Evolutionary conservation across 176 grass and related monocot species (phyloP).

Genomic region (Oryza longistaminata): DNA sequence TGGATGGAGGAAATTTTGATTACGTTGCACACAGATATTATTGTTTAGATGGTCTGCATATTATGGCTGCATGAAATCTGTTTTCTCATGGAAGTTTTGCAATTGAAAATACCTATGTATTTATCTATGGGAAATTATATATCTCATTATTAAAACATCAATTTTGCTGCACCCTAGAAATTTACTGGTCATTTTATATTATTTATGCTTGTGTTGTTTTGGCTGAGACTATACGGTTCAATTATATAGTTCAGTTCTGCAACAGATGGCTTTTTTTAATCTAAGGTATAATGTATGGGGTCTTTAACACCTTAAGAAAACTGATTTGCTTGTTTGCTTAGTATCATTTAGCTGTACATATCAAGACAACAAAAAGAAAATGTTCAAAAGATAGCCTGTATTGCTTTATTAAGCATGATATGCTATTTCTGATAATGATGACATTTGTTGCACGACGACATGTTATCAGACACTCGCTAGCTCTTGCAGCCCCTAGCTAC

Average conservation of each 20-base stretch:
- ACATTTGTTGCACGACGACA: not conserved
- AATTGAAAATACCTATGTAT: not conserved
- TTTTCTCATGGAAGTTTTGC: not conserved
- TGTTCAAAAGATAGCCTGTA: not conserved
- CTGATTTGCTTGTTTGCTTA: not conserved
- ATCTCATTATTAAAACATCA: not conserved
- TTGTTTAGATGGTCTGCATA: not conserved
- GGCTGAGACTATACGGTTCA: not conserved
- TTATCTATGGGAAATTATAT: not conserved
- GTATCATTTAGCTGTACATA: not conserved
- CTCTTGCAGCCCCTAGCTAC: not conserved
- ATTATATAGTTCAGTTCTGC: not conserved
- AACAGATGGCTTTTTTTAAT: not conserved
- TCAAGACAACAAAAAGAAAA: not conserved
- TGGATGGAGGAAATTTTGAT: not conserved
- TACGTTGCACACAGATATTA: not conserved
- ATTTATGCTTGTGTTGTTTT: not conserved
- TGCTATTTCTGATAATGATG: constrained; percentile 9
- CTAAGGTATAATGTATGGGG: not conserved
- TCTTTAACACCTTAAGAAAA: not conserved
- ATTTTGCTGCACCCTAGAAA: not conserved
- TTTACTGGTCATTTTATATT: not conserved
- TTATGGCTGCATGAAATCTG: constrained; percentile 12
- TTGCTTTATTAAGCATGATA: constrained; percentile 25
- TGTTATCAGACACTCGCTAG: not conserved